phyloP scores from a whole-genome alignment of 2,329 filamentous ascomycete genomes.

The Fusarium setosum region DNA sequence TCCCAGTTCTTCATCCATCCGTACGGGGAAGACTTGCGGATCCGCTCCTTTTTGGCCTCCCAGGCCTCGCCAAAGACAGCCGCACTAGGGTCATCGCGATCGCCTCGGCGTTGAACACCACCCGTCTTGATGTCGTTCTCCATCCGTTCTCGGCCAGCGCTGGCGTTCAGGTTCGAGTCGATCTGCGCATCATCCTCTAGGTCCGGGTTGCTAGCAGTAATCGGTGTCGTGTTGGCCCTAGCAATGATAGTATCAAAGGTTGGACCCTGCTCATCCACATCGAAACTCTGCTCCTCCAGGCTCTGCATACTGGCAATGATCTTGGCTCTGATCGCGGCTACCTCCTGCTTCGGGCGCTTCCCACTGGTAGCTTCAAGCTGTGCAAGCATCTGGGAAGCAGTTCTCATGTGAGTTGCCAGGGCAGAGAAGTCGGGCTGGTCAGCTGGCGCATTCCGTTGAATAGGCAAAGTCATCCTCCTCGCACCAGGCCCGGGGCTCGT shows the following conservation, averaged over 20 bases:
- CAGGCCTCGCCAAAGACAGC: constrained; percentile 90
- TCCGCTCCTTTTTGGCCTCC: constrained; percentile 85
- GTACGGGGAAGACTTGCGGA: constrained; percentile 84
- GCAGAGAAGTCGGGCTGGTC: constrained; percentile 87
- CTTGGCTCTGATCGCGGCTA: constrained; percentile 84
- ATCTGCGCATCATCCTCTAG: constrained; percentile 66
- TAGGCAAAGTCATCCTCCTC: constrained; percentile 71
- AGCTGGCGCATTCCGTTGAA: constrained; percentile 63
- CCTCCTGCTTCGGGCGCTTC: constrained; percentile 82
- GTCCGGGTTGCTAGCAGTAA: constrained; percentile 55
- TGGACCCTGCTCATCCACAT: constrained; percentile 77
- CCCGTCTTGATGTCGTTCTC: constrained; percentile 91
- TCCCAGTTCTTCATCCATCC: constrained; percentile 94
- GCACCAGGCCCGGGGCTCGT: constrained; percentile 69
- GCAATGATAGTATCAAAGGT: constrained; percentile 88
- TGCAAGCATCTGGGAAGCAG: constrained; percentile 87
- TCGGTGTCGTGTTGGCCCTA: constrained; percentile 68
- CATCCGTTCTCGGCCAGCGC: constrained; percentile 84
- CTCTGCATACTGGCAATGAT: constrained; percentile 93
- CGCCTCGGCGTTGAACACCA: constrained; percentile 82
- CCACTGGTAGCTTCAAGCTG: constrained; percentile 84
- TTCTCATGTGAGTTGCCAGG: constrained; percentile 87
- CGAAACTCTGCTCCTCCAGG: constrained; percentile 86
- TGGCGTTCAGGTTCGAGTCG: constrained; percentile 69
- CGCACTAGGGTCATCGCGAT: constrained; percentile 86